Conservation (phyloP, 164 flowering plant species). For the Aristolochia fimbriata region DNA sequence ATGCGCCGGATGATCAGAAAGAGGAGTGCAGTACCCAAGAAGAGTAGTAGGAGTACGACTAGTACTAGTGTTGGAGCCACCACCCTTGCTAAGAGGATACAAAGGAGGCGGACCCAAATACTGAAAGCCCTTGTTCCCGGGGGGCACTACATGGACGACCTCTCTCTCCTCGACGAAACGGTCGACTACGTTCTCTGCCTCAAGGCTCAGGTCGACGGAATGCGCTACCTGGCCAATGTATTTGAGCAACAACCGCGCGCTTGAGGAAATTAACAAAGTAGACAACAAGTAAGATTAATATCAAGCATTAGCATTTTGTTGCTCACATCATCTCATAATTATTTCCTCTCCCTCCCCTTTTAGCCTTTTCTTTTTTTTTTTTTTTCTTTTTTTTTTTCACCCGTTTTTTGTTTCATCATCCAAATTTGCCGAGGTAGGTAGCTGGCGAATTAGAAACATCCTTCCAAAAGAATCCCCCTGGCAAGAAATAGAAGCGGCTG, state of each 20-base stretch:
- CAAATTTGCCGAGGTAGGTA: not conserved
- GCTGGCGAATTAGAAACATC: constrained; percentile 5
- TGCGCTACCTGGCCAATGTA: constrained; percentile 42
- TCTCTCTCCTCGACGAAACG: constrained; percentile 49
- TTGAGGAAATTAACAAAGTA: too few relatives aligned
- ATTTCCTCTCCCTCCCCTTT: not conserved
- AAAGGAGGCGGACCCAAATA: constrained; percentile 44
- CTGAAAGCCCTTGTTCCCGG: constrained; percentile 63
- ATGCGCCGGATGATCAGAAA: constrained; percentile 11
- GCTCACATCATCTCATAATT: not conserved
- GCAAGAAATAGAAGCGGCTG: not conserved
- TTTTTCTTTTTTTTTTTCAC: not conserved
- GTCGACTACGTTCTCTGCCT: constrained; percentile 62
- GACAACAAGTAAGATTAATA: constrained; percentile 15
- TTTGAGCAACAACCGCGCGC: constrained; percentile 10
- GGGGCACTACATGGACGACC: constrained; percentile 49
- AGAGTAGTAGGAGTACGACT: too few relatives aligned
- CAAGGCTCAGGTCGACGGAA: constrained; percentile 66
- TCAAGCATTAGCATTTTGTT: not conserved
- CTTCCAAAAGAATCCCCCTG: not conserved
- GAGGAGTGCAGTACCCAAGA: not conserved
- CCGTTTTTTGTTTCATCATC: not conserved
- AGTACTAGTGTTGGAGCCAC: not conserved
- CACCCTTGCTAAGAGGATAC: constrained; percentile 38
- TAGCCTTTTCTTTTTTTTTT: constrained; percentile 3